Evolutionary conservation across 2,329 filamentous ascomycete species (phyloP).

Genomic region (Pseudogymnoascus sp.): DNA sequence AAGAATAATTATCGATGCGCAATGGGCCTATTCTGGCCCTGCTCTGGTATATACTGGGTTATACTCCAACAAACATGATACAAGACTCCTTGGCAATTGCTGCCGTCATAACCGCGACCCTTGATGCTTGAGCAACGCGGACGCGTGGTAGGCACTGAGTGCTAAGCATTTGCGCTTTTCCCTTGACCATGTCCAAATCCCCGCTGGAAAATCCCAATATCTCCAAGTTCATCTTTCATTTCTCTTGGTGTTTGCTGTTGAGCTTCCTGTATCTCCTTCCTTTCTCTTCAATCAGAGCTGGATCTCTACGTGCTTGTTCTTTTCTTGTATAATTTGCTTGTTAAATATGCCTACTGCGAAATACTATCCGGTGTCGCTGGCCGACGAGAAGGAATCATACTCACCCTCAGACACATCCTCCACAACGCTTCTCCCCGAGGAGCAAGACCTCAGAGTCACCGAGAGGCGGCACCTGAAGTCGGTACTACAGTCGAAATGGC

Average conservation of each 20-base stretch:
- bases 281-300: neutral
- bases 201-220: neutral
- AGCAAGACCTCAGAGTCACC: neutral
- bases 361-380: neutral
- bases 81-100: neutral
- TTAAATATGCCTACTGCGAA: neutral
- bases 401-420: neutral
- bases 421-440: neutral
- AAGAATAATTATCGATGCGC: neutral
- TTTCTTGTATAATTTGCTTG: conserved; percentile 1
- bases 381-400: conserved; percentile 3
- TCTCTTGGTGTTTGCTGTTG: neutral
- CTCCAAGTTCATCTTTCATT: neutral
- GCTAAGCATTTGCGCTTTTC: neutral
- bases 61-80: conserved; percentile 3
- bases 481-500: conserved; percentile 14
- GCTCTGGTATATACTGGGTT: neutral
- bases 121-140: neutral
- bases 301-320: neutral
- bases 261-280: neutral
- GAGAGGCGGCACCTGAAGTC: neutral
- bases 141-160: neutral
- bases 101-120: neutral
- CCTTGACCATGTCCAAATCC: neutral
- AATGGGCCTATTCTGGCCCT: neutral